Evolutionary conservation across 2,329 filamentous ascomycete species (phyloP), one percentile per base, ranked within the genome.

Genomic region (Acrocalymma vagum): DNA sequence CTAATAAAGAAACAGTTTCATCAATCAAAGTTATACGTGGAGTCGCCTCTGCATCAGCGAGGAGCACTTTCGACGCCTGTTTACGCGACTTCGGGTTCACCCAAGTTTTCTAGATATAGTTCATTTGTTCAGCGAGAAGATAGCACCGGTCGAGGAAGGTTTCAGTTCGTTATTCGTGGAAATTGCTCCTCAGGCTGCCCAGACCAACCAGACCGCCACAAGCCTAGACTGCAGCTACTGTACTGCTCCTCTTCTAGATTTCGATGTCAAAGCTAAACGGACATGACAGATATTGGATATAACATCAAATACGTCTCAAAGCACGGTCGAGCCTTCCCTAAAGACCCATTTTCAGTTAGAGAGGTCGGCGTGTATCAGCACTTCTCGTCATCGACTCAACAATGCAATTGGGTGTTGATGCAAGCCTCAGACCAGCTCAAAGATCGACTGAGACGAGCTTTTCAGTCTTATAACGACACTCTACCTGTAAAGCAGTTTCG

Each of bases 231-330:
- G 33, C 29, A 28, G 27, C 23, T 38, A 44, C 28, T 23, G 34
- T 38, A 38, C 2, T 22, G 10, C 11, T 23, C 14, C 11, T 3
- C 11, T 27, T 36, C 4, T n/a, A n/a, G n/a, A 13, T 14, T 14
- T 9, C 33, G 27, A 38, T 31, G 9, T 9, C 8, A 33, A 17
- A 23, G n/a, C n/a, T n/a, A n/a, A n/a, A n/a, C n/a, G n/a, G n/a
- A n/a, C n/a, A n/a, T n/a, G 10, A 18, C 29, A 48, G 48, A 41
- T 3, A 41, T 51, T 25, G 36, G 33, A 16, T 51, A 48, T 15
- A 48, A 51, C 25, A 35, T 51, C 23, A 51, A 51, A 17, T 51
- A 48, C 27, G 44, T 51, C 9, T 35, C 42, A 22, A 30, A 29
- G 14, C 48, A 51, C 25, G 48, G 48, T 5, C 25, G 48, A 31